Percentiles rank a stretch among this genome's conserved stretches.
These are phyloP conservation scores for Pontederia paniculata DNA, from an alignment of 176 grass and related monocot species.

Conservation along the genomic window DNA sequence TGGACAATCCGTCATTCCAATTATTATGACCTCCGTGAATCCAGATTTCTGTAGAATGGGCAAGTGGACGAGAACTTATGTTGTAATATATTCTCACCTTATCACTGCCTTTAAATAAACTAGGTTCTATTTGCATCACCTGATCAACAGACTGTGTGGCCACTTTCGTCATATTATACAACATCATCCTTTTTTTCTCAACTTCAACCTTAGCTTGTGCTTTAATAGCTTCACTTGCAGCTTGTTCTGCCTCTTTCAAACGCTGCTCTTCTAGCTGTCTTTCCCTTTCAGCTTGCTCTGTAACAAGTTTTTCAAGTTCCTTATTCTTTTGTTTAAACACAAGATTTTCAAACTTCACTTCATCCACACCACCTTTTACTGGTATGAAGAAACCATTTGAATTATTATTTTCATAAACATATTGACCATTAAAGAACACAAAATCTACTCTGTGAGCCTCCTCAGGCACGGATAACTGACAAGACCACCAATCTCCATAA, in stretches of 20 bases:
- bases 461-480: conserved; percentile 71
- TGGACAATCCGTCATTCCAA: conserved; percentile 70
- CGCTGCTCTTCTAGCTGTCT: conserved; percentile 50
- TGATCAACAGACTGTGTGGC: conserved; percentile 32
- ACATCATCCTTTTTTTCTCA: conserved; percentile 37
- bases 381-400: conserved; percentile 53
- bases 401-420: conserved; percentile 75
- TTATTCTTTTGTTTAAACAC: conserved; percentile 55
- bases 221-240: conserved; percentile 39
- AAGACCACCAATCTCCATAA: conserved; percentile 83
- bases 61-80: conserved; percentile 52
- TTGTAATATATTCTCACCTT: conserved; percentile 72
- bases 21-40: conserved; percentile 85
- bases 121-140: conserved; percentile 70
- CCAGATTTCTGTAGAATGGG: conserved; percentile 69
- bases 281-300: conserved; percentile 73
- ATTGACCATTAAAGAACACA: conserved; percentile 72
- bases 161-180: conserved; percentile 32
- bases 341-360: conserved; percentile 63
- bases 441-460: conserved; percentile 89
- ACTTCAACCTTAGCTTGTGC: conserved; percentile 56
- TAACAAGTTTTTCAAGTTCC: conserved; percentile 57
- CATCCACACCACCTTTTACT: conserved; percentile 60
- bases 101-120: conserved; percentile 59
- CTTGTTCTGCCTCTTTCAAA: conserved; percentile 52